Evolutionary conservation across 768 basidiomycete genomes (phyloP), one percentile per base, ranked within the genome.

Genomic region (Cystofilobasidium ferigula): DNA sequence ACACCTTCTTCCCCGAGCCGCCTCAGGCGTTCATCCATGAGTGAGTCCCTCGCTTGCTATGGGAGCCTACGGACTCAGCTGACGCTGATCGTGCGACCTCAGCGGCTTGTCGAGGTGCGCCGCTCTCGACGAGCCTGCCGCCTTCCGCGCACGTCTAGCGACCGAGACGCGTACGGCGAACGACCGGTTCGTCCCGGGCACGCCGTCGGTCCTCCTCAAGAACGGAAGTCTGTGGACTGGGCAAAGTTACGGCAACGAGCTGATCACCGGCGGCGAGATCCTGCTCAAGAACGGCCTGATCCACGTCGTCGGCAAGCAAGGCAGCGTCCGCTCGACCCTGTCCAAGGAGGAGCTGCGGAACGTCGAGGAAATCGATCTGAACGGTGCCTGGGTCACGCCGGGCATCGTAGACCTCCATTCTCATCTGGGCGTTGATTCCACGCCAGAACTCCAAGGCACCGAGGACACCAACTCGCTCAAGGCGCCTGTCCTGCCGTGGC

Each of bases 181-280:
- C 38, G 77, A 78, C 64, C 71, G 76, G 13, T 76, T 70, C 64
- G 76, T 73, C 8, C 63, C 70, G 24, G 85, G 83, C 0, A 85
- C 87, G 0, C 71, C 22, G n/a, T 70, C 3, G 73, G 78, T 80
- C 2, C 76, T 85, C 24, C 79, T 91, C 36, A 79, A 77, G 66
- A 88, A 90, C 72, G 87, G 84, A 10, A 83, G 81, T 9, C 81
- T 90, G 26, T 91, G 88, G 89, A 88, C 88, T 3, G 88, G 87
- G 0, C 70, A 79, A 18, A 77, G 81, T 34, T 24, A 38, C 34
- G 64, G 64, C 0, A 22, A 61, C n/a, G 81, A 86, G 69, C 47
- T 78, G 20, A 72, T 85, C 10, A 69, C 86, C 10, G 75, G 76
- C 24, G 84, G 83, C 0, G 83, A 84, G 62, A 73, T 90, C 4